These are phyloP conservation scores for Carnegiea gigantea DNA, from an alignment of 179 eudicot genomes.

Conservation along the genomic window DNA sequence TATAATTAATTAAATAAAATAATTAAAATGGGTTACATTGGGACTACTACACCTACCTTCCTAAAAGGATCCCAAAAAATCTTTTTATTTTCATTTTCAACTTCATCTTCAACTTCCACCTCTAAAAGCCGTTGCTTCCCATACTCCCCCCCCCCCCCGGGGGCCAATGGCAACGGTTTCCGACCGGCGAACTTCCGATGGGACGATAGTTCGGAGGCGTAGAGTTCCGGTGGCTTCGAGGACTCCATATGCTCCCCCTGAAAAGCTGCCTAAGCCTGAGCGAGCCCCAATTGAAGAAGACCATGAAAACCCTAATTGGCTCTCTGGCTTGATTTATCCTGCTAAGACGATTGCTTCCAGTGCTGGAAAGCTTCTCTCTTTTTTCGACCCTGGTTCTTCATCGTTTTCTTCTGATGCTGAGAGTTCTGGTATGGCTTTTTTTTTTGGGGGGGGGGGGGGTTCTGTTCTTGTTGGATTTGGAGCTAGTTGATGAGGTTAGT, in stretches of 20 bases:
- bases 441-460: not conserved
- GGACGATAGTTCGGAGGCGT: not conserved
- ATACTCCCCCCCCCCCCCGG: not conserved
- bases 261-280: not conserved
- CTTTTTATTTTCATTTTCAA: no score
- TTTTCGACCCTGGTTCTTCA: not conserved
- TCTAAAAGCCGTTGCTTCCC: slow-evolving; percentile 10
- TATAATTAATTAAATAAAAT: no score
- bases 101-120: not conserved
- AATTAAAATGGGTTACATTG: no score
- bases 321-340: not conserved
- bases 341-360: slow-evolving; percentile 7
- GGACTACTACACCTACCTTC: not conserved
- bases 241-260: slow-evolving; percentile 1
- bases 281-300: not conserved
- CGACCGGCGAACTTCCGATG: slow-evolving; percentile 5
- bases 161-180: not conserved
- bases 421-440: not conserved
- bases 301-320: slow-evolving; percentile 7
- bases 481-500: not conserved
- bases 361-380: slow-evolving; percentile 11
- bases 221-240: not conserved
- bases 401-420: not conserved
- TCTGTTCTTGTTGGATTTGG: slow-evolving; percentile 1
- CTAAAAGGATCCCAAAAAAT: not conserved